Percentiles rank a stretch among this genome's conserved stretches.
Evolutionary conservation across 257 asterid genomes (phyloP).

Genomic region (Ilex aquifolium): DNA sequence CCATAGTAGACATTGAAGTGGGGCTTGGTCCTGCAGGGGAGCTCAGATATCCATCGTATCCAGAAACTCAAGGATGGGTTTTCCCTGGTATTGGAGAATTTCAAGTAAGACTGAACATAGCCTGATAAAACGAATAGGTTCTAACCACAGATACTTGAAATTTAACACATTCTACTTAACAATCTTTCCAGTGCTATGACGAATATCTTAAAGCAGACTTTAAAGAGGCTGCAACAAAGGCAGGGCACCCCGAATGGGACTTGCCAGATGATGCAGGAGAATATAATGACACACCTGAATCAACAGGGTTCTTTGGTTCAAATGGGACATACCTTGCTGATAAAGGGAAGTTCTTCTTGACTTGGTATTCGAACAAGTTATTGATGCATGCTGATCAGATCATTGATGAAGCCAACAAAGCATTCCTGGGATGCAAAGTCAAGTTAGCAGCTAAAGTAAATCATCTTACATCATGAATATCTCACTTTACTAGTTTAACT

Average conservation of each 20-base stretch:
- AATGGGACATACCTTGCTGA: conserved; percentile 62
- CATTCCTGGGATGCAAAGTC: conserved; percentile 47
- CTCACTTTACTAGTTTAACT: not conserved
- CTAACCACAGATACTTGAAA: not conserved
- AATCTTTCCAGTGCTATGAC: conserved; percentile 57
- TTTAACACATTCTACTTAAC: not conserved
- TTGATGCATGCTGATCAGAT: conserved; percentile 79
- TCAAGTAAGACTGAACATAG: conserved; percentile 32
- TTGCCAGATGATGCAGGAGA: conserved; percentile 53
- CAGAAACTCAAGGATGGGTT: conserved; percentile 66
- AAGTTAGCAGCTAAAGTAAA: conserved; percentile 36
- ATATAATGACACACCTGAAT: conserved; percentile 50
- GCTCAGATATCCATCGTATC: conserved; percentile 77
- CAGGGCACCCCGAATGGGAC: conserved; percentile 61
- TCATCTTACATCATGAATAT: not conserved
- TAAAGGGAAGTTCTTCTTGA: conserved; percentile 63
- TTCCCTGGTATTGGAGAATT: conserved; percentile 87
- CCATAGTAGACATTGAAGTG: conserved; percentile 68
- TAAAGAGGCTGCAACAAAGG: conserved; percentile 39
- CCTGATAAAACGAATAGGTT: not conserved
- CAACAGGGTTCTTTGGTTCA: conserved; percentile 51
- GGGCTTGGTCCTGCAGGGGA: conserved; percentile 94
- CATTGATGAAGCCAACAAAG: conserved; percentile 64
- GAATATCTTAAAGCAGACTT: conserved; percentile 58
- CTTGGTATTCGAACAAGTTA: conserved; percentile 70